A percentile compares a stretch with the other conserved stretches of the same genome.
These are phyloP conservation scores for Cladosporium sp. DNA, from an alignment of 2,329 filamentous ascomycete species.

Conservation along the genomic window DNA sequence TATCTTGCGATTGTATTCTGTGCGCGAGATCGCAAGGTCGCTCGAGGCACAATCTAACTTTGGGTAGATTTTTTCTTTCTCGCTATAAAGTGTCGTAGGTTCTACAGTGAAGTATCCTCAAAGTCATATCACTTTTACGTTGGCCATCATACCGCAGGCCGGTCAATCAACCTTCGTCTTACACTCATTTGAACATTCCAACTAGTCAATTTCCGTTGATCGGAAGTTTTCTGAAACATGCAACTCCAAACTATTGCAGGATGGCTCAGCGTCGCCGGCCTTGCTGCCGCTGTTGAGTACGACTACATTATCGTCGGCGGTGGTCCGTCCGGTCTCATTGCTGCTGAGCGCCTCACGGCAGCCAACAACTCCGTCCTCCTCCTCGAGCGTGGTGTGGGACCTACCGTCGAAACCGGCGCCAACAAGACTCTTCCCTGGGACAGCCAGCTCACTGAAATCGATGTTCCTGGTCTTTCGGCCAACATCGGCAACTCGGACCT, in stretches of 20 bases:
- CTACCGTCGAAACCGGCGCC: conserved; percentile 65
- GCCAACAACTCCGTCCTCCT: conserved; percentile 66
- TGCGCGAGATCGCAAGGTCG: neutral
- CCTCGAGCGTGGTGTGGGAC: conserved; percentile 53
- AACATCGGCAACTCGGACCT: conserved; percentile 2
- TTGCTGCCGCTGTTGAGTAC: conserved; percentile 15
- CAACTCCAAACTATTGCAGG: conserved; percentile 5
- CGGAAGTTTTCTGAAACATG: neutral
- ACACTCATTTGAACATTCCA: neutral
- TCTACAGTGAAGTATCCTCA: neutral
- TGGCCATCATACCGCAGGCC: conserved; percentile 2
- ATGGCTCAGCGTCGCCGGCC: conserved; percentile 15
- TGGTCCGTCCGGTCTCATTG: conserved; percentile 63
- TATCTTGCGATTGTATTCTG: neutral
- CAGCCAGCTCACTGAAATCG: conserved; percentile 67
- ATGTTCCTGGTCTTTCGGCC: conserved; percentile 62
- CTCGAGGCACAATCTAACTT: neutral
- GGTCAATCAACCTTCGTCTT: neutral
- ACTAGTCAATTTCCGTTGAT: neutral
- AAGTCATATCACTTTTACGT: neutral
- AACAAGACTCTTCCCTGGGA: conserved; percentile 64
- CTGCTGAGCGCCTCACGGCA: conserved; percentile 63
- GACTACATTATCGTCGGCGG: conserved; percentile 67
- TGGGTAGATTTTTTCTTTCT: conserved; percentile 9
- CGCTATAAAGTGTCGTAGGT: conserved; percentile 9